phyloP scores from a whole-genome alignment of 495 filamentous ascomycete species.

The Haplographium delicatum region DNA sequence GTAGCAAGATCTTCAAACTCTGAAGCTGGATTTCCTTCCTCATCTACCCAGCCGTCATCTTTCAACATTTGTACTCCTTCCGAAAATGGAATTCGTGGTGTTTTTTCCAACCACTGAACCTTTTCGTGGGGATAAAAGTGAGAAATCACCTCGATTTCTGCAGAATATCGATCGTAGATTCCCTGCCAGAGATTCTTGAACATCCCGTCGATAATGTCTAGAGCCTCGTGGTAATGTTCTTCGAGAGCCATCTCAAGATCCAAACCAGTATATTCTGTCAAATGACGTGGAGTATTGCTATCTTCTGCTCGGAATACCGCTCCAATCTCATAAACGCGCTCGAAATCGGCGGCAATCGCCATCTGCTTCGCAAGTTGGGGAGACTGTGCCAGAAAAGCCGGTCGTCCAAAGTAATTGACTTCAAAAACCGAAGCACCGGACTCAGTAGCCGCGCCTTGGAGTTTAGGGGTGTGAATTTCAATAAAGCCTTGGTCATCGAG shows the following conservation, averaged over 20 bases:
- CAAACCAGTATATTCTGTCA: constrained; percentile 93
- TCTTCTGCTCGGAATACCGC: constrained; percentile 98
- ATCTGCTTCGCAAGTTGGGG: constrained; percentile 95
- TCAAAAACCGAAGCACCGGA: constrained; percentile 94
- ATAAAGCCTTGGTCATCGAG: constrained; percentile 75
- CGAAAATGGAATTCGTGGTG: constrained; percentile 72
- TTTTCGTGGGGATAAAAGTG: constrained; percentile 55
- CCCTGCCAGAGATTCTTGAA: constrained; percentile 85
- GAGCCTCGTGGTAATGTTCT: constrained; percentile 85
- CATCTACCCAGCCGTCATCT: constrained; percentile 72
- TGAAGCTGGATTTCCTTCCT: constrained; percentile 63
- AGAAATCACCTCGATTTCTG: constrained; percentile 63
- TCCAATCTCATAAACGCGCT: constrained; percentile 85
- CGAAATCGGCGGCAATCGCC: constrained; percentile 87
- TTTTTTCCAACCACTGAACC: constrained; percentile 71
- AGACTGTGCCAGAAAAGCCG: constrained; percentile 85
- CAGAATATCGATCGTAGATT: constrained; percentile 62
- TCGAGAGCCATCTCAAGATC: constrained; percentile 94
- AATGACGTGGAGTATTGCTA: constrained; percentile 91
- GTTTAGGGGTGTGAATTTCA: constrained; percentile 90
- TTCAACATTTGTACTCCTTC: constrained; percentile 78
- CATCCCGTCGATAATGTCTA: constrained; percentile 73
- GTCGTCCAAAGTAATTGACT: constrained; percentile 86
- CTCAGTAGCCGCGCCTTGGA: constrained; percentile 86
- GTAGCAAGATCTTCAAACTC: constrained; percentile 76